These are phyloP conservation scores for Senecio squalidus DNA, from an alignment of 140 eudicot genomes.

Conservation along the genomic window DNA sequence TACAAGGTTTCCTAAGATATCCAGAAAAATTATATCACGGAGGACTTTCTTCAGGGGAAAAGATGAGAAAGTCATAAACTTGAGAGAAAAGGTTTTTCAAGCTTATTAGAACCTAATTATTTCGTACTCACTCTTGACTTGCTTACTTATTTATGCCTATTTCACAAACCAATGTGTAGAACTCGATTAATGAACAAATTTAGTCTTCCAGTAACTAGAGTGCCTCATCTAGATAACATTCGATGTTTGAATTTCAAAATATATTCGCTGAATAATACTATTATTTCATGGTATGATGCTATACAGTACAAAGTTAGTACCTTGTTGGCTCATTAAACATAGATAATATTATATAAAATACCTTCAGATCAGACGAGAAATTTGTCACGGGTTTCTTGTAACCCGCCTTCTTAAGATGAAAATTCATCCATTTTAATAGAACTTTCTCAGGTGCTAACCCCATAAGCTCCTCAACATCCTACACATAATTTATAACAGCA, in stretches of 20 bases:
- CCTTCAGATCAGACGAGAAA: constrained; percentile 93
- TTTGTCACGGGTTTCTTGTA: constrained; percentile 79
- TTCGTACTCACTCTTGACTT: not conserved
- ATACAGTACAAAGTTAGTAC: not conserved
- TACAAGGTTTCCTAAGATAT: not conserved
- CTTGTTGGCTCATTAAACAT: not conserved
- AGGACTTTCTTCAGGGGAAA: too few relatives aligned
- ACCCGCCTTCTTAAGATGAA: constrained; percentile 92
- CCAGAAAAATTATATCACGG: too few relatives aligned
- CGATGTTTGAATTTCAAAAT: too few relatives aligned
- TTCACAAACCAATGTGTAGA: not conserved
- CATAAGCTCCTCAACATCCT: constrained; percentile 98
- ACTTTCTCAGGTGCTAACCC: constrained; percentile 85
- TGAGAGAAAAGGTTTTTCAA: not conserved
- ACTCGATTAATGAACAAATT: not conserved
- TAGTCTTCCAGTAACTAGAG: not conserved
- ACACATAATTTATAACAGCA: constrained; percentile 16
- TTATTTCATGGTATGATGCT: too few relatives aligned
- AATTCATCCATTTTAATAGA: constrained; percentile 90
- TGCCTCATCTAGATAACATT: not conserved
- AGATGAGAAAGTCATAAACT: not conserved
- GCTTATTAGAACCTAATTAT: not conserved
- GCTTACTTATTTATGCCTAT: not conserved
- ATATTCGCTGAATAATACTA: too few relatives aligned
- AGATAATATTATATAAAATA: not conserved